Conservation (phyloP, 139 green algal genomes). For the Micractinium conductrix region DNA sequence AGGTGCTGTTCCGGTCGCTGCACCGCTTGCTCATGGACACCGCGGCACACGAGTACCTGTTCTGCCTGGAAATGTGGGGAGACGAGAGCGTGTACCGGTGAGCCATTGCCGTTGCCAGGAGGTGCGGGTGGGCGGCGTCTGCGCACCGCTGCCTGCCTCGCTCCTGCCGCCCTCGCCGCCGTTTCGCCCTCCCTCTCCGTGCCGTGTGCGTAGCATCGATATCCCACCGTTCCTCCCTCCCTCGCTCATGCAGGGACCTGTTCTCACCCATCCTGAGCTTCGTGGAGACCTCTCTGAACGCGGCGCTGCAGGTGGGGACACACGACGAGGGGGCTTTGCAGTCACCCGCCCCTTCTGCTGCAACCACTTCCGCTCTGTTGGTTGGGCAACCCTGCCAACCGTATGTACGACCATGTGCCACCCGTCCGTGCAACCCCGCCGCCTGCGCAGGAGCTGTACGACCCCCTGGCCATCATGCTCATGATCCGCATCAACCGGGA, state of each 20-base stretch:
- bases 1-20: conserved; percentile 89
- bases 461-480: conserved; percentile 90
- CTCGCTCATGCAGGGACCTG: conserved; percentile 53
- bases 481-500: conserved; percentile 95
- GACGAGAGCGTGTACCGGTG: conserved; percentile 78
- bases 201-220: no score
- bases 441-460: conserved; percentile 59
- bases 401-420: not conserved
- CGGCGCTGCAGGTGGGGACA: conserved; percentile 56
- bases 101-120: no score
- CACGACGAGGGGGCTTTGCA: not conserved
- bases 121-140: not conserved
- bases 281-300: conserved; percentile 74
- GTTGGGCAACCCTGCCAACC: not conserved
- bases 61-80: conserved; percentile 95
- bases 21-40: conserved; percentile 98
- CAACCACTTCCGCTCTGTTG: not conserved
- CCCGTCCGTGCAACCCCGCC: not conserved
- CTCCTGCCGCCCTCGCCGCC: not conserved
- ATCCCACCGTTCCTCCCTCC: no score
- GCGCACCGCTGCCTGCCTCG: not conserved
- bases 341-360: not conserved
- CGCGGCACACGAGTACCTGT: conserved; percentile 89
- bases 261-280: conserved; percentile 76
- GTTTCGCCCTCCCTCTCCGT: no score